phyloP scores from a whole-genome alignment of 768 basidiomycete genomes.

The Tylopilus subfusipes region DNA sequence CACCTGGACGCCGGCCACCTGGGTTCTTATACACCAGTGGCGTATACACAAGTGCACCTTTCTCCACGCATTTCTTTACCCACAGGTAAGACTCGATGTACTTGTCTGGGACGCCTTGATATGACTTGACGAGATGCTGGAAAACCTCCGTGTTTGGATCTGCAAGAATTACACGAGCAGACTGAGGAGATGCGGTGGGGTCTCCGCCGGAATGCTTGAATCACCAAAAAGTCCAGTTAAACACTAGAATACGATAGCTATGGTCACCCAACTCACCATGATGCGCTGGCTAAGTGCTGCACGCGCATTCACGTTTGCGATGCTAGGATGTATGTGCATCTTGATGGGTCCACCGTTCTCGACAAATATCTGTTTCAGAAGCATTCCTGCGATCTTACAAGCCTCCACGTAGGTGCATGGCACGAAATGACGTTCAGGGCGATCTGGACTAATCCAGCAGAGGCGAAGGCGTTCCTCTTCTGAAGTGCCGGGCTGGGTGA shows the following conservation, averaged over 20 bases:
- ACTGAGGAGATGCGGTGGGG: constrained; percentile 64
- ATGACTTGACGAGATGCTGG: constrained; percentile 65
- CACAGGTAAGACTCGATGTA: constrained; percentile 79
- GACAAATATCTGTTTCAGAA: constrained; percentile 73
- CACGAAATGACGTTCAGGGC: constrained; percentile 75
- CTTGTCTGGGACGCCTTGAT: constrained; percentile 67
- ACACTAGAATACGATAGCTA: constrained; percentile 1
- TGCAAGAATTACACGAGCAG: constrained; percentile 73
- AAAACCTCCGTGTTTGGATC: constrained; percentile 79
- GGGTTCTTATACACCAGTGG: constrained; percentile 82
- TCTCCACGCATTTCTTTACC: constrained; percentile 82
- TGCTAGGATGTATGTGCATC: constrained; percentile 80
- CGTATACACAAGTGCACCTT: constrained; percentile 60
- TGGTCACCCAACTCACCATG: constrained; percentile 43
- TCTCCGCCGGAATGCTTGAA: constrained; percentile 77
- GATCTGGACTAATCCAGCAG: constrained; percentile 66
- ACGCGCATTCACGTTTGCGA: constrained; percentile 73
- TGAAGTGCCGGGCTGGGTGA: constrained; percentile 61
- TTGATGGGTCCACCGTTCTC: constrained; percentile 61
- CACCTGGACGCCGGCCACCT: constrained; percentile 74
- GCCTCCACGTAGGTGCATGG: constrained; percentile 81
- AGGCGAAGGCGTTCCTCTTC: constrained; percentile 74
- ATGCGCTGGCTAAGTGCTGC: constrained; percentile 65
- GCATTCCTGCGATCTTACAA: constrained; percentile 74
- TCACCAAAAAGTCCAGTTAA: neutral